Conservation (phyloP, 1,284 basidiomycete genomes). For the Leccinum fallax region DNA sequence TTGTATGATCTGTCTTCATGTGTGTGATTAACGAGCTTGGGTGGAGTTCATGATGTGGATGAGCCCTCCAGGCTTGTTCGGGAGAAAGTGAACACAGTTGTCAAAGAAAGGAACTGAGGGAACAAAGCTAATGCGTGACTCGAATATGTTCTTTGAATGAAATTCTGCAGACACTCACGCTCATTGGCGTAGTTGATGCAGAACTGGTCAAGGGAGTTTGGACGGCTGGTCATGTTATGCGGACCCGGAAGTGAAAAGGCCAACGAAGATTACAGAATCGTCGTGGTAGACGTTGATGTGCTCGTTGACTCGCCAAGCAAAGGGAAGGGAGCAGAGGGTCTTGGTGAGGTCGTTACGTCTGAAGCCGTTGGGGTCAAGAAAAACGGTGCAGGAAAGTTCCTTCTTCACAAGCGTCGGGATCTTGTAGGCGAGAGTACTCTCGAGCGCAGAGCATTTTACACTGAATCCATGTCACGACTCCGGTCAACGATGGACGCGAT, state of each 20-base stretch:
- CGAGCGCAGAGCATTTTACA: constrained; percentile 73
- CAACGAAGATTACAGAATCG: constrained; percentile 89
- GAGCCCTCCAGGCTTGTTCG: constrained; percentile 87
- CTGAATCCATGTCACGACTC: constrained; percentile 83
- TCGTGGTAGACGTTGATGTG: constrained; percentile 95
- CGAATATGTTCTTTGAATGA: constrained; percentile 77
- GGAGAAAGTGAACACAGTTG: constrained; percentile 57
- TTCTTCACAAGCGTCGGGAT: constrained; percentile 86
- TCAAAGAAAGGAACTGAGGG: constrained; percentile 77
- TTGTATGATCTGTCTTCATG: constrained; percentile 91
- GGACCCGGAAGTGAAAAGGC: constrained; percentile 94
- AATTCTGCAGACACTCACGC: constrained; percentile 80
- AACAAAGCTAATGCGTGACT: constrained; percentile 67
- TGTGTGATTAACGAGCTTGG: constrained; percentile 79
- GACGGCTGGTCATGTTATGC: constrained; percentile 81
- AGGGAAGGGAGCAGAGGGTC: constrained; percentile 81
- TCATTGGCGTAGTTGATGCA: constrained; percentile 91
- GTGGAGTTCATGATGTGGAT: constrained; percentile 95
- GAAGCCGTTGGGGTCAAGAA: constrained; percentile 94
- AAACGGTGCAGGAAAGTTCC: constrained; percentile 89
- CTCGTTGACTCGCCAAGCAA: constrained; percentile 85
- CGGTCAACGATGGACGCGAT: constrained; percentile 89
- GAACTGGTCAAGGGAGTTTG: constrained; percentile 95
- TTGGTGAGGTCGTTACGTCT: constrained; percentile 87
- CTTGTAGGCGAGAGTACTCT: constrained; percentile 82